phyloP scores from a whole-genome alignment of 2,329 filamentous ascomycete species.

The Fusarium poae region DNA sequence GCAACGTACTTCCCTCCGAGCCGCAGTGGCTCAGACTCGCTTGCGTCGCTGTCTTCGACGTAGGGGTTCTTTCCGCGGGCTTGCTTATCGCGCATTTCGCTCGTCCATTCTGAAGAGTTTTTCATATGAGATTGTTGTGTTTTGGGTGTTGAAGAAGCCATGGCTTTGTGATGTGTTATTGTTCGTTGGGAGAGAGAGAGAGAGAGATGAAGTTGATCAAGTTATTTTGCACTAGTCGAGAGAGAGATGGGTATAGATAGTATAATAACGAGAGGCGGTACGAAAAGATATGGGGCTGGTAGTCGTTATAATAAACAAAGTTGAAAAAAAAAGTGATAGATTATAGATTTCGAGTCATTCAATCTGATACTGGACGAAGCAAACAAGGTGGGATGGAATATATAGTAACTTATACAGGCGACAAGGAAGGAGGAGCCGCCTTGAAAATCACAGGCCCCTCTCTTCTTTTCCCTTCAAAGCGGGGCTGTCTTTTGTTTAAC shows the following conservation, averaged over 20 bases:
- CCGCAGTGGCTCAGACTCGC: constrained; percentile 38
- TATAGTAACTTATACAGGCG: constrained; percentile 19
- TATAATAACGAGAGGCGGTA: background rate
- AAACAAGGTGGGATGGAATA: background rate
- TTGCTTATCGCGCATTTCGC: constrained; percentile 69
- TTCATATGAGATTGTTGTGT: constrained; percentile 53
- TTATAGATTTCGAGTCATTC: constrained; percentile 15
- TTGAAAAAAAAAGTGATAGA: background rate
- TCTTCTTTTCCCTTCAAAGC: constrained; percentile 16
- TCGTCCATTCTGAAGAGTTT: constrained; percentile 57
- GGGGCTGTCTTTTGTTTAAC: constrained; percentile 6
- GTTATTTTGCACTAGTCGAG: too few relatives aligned
- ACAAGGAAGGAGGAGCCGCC: constrained; percentile 1
- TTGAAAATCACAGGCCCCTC: constrained; percentile 2
- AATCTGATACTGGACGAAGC: background rate
- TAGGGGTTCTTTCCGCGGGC: constrained; percentile 71
- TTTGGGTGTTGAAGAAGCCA: constrained; percentile 36
- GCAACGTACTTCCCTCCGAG: constrained; percentile 27
- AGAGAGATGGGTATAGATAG: background rate
- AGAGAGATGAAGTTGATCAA: too few relatives aligned
- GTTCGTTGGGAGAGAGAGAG: background rate
- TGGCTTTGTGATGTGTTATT: constrained; percentile 12
- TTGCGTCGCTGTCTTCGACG: constrained; percentile 44
- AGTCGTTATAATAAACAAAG: too few relatives aligned
- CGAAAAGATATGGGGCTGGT: too few relatives aligned